Percentiles rank a stretch among this genome's conserved stretches.
Evolutionary conservation across 2,329 filamentous ascomycete species (phyloP).

Genomic region (Venturia oleaginea): DNA sequence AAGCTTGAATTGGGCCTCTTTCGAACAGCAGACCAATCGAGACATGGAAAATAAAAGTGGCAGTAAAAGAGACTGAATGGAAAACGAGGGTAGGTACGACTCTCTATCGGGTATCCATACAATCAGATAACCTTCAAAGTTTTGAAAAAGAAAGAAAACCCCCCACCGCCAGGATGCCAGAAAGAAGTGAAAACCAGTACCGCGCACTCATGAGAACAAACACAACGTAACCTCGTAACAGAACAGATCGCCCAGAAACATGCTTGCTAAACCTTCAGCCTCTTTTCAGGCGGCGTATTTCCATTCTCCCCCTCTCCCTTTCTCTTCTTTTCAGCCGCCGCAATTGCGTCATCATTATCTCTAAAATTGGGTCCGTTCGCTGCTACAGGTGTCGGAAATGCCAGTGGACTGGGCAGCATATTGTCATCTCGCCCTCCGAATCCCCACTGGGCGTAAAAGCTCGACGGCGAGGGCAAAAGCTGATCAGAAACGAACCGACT

Average conservation of each 20-base stretch:
- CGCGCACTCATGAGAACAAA: not conserved
- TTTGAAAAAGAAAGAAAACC: not conserved
- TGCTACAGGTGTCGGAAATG: slow-evolving; percentile 74
- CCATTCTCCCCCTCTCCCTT: slow-evolving; percentile 28
- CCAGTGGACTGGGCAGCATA: slow-evolving; percentile 83
- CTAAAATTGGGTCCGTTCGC: slow-evolving; percentile 35
- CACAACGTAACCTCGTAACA: not conserved
- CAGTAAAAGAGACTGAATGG: not conserved
- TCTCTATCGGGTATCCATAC: slow-evolving; percentile 8
- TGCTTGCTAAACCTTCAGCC: slow-evolving; percentile 24
- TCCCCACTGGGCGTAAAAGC: slow-evolving; percentile 88
- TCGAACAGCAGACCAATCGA: not conserved
- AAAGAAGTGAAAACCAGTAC: not conserved
- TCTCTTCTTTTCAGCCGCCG: slow-evolving; percentile 31
- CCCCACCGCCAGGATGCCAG: not conserved
- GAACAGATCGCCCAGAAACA: not conserved
- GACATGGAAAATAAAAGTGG: not conserved
- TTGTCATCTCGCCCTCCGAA: slow-evolving; percentile 56
- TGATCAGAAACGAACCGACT: slow-evolving; percentile 84
- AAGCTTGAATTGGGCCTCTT: not conserved
- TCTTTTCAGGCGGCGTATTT: slow-evolving; percentile 20
- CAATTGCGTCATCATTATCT: slow-evolving; percentile 31
- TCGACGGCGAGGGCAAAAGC: slow-evolving; percentile 80
- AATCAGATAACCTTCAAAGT: not conserved
- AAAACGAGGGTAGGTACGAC: not conserved